Conservation (phyloP, 495 filamentous ascomycete species). For the Aspergillus olivimuriae region DNA sequence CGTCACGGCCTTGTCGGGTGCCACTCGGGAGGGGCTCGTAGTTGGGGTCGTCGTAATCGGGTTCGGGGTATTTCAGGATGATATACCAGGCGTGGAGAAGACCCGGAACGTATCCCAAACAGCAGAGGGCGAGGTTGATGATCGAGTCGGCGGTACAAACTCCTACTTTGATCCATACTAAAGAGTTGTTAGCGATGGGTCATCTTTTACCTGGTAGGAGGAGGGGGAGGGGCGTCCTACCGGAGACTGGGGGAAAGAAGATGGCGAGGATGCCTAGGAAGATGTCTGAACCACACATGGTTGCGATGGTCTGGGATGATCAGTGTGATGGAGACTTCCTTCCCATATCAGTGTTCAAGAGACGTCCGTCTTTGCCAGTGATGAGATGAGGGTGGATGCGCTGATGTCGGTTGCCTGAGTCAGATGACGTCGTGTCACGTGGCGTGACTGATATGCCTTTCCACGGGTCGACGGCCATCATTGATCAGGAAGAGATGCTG, state of each 20-base stretch:
- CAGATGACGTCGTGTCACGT: conserved; percentile 4
- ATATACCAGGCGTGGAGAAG: conserved; percentile 98
- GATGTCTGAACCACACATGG: conserved; percentile 71
- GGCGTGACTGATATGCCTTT: no score
- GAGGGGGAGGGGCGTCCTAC: conserved; percentile 44
- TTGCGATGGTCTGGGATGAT: conserved; percentile 10
- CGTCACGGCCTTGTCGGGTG: conserved; percentile 36
- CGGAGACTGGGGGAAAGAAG: conserved; percentile 88
- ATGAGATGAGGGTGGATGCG: no score
- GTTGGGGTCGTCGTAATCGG: conserved; percentile 45
- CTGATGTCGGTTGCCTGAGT: background rate
- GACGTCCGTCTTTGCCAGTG: no score
- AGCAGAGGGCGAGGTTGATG: conserved; percentile 90
- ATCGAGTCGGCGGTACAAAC: conserved; percentile 89
- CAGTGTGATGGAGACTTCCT: background rate
- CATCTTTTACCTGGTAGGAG: no score
- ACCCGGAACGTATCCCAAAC: conserved; percentile 85
- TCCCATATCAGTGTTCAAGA: background rate
- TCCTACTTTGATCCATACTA: conserved; percentile 94
- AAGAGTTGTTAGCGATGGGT: conserved; percentile 8
- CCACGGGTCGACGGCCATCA: no score
- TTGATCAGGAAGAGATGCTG: no score
- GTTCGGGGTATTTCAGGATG: conserved; percentile 82
- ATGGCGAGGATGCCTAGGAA: conserved; percentile 86
- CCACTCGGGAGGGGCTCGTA: conserved; percentile 53